Evolutionary conservation across 2,329 filamentous ascomycete genomes (phyloP).

Genomic region (Emmonsia crescens): DNA sequence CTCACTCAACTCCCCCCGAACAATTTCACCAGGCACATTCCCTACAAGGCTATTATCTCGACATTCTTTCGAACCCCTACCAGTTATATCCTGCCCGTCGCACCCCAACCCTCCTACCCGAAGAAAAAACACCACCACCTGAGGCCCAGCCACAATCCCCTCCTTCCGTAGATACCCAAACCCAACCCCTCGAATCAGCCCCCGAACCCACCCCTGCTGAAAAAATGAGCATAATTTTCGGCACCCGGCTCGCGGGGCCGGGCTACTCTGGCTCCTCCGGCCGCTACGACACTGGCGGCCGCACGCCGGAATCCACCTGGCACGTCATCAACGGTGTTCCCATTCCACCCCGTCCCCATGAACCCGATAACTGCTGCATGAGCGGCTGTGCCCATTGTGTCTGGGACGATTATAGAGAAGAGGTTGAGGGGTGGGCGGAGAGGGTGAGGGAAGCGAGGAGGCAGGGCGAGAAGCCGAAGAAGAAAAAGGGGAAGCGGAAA

Average conservation of each 20-base stretch:
- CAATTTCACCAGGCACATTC: constrained; percentile 27
- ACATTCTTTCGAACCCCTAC: constrained; percentile 28
- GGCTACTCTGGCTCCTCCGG: constrained; percentile 49
- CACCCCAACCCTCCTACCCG: neutral
- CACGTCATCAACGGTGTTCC: constrained; percentile 60
- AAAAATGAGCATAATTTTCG: constrained; percentile 64
- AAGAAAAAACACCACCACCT: constrained; percentile 2
- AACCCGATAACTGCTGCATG: constrained; percentile 99
- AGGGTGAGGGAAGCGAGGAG: constrained; percentile 53
- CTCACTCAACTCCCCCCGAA: neutral
- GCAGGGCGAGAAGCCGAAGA: constrained; percentile 18
- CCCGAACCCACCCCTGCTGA: constrained; percentile 26
- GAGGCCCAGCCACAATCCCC: constrained; percentile 7
- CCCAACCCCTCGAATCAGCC: neutral
- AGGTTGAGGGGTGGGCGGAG: constrained; percentile 77
- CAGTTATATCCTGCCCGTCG: constrained; percentile 1
- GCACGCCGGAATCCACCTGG: constrained; percentile 48
- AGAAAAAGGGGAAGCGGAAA: constrained; percentile 16
- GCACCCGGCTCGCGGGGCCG: constrained; percentile 64
- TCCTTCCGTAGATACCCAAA: constrained; percentile 2
- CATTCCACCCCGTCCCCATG: constrained; percentile 72
- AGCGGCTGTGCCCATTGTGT: constrained; percentile 96
- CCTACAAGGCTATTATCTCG: constrained; percentile 35
- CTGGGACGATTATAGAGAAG: constrained; percentile 84
- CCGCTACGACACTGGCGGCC: constrained; percentile 43